Conservation (phyloP, 169 alveolate genomes). For the Cytauxzoon felis region DNA sequence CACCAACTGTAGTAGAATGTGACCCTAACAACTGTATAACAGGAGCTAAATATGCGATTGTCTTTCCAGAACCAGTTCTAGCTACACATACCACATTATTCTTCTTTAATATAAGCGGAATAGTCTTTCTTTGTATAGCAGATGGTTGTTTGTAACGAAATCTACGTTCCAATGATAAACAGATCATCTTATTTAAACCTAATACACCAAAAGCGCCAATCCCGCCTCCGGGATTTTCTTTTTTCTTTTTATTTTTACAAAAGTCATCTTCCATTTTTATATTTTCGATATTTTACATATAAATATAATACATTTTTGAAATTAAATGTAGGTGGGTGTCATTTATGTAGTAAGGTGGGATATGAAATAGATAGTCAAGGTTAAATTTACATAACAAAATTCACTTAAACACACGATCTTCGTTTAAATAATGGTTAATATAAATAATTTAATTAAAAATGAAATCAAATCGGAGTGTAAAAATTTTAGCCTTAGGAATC, state of each 20-base stretch:
- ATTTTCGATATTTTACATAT: conserved; percentile 5
- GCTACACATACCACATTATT: conserved; percentile 90
- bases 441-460: no score
- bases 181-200: conserved; percentile 68
- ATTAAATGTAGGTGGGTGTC: not conserved
- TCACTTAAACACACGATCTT: no score
- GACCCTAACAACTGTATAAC: conserved; percentile 81
- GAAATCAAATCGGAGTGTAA: no score
- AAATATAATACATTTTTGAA: not conserved
- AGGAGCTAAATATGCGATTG: conserved; percentile 92
- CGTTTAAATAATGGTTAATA: no score
- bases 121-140: conserved; percentile 89
- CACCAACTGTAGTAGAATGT: conserved; percentile 91
- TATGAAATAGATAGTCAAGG: not conserved
- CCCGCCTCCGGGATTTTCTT: conserved; percentile 41
- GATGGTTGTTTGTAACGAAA: conserved; percentile 84
- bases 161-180: conserved; percentile 62
- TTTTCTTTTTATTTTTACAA: conserved; percentile 29
- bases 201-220: conserved; percentile 67
- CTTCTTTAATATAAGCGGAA: conserved; percentile 87
- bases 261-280: conserved; percentile 31
- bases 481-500: no score
- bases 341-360: not conserved
- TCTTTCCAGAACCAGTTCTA: conserved; percentile 95
- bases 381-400: not conserved